phyloP scores from a whole-genome alignment of 2,329 filamentous ascomycete genomes.

The Aaosphaeria pasadenensis region DNA sequence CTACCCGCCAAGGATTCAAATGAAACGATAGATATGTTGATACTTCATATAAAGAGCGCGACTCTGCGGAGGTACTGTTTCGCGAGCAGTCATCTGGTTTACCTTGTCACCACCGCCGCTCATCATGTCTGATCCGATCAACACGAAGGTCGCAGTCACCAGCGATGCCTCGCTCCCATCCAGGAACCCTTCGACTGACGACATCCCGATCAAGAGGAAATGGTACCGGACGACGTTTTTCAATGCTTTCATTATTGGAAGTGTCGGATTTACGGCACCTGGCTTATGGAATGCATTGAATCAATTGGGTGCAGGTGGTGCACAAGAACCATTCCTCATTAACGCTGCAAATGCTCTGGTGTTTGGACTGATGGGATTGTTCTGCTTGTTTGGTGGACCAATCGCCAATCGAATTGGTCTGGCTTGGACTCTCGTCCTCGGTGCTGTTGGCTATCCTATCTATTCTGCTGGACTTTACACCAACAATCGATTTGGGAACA shows the following conservation, averaged over 20 bases:
- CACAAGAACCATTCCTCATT: conserved; percentile 10
- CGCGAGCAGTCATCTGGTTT: no score
- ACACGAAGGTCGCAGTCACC: not conserved
- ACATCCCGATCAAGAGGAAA: conserved; percentile 4
- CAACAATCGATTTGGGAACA: conserved; percentile 17
- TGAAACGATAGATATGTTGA: no score
- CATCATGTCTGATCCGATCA: not conserved
- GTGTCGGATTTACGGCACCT: conserved; percentile 3
- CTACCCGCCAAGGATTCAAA: no score
- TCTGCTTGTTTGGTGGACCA: not conserved
- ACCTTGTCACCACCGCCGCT: not conserved
- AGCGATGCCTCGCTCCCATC: not conserved
- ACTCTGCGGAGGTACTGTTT: no score
- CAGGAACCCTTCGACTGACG: not conserved
- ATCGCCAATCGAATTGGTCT: not conserved
- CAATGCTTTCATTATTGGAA: not conserved
- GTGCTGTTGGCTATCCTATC: conserved; percentile 1
- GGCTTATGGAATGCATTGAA: conserved; percentile 17
- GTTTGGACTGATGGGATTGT: not conserved
- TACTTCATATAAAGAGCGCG: not conserved
- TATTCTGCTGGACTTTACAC: conserved; percentile 1
- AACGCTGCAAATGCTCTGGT: conserved; percentile 11
- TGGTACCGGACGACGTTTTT: conserved; percentile 40
- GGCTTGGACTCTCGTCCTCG: not conserved
- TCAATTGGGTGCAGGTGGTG: conserved; percentile 13